These are phyloP conservation scores for Venturia pyrina DNA, from an alignment of 2,329 filamentous ascomycete genomes.

Conservation along the genomic window DNA sequence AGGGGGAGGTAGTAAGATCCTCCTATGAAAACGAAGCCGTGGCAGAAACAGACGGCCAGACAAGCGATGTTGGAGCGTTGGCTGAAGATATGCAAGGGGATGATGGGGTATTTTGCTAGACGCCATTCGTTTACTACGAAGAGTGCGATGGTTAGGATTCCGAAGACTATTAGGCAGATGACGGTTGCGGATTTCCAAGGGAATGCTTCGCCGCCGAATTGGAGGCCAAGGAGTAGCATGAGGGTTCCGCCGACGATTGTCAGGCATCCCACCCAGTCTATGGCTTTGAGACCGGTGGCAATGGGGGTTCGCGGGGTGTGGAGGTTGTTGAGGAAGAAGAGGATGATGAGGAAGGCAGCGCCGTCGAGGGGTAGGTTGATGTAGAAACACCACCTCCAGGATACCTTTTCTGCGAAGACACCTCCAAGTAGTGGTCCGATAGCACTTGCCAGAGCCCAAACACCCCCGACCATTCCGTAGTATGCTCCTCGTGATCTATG, in stretches of 20 bases:
- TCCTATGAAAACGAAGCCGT: conserved; percentile 69
- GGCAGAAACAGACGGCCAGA: conserved; percentile 57
- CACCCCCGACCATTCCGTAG: conserved; percentile 54
- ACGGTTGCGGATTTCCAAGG: conserved; percentile 69
- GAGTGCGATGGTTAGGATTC: conserved; percentile 48
- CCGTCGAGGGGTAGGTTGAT: conserved; percentile 58
- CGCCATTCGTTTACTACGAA: conserved; percentile 68
- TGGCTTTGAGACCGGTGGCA: conserved; percentile 49
- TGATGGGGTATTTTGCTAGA: conserved; percentile 65
- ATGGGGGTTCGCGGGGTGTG: conserved; percentile 56
- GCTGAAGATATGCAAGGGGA: conserved; percentile 63
- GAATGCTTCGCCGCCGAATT: conserved; percentile 67
- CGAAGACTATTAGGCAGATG: conserved; percentile 69
- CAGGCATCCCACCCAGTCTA: conserved; percentile 56
- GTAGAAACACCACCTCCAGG: conserved; percentile 57
- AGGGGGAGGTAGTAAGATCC: conserved; percentile 72
- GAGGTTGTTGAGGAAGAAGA: conserved; percentile 52
- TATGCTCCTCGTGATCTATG: conserved; percentile 45
- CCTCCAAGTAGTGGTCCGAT: conserved; percentile 61
- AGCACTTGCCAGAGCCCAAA: conserved; percentile 56
- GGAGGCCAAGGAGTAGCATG: conserved; percentile 78
- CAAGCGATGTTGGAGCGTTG: conserved; percentile 55
- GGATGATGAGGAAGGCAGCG: conserved; percentile 46
- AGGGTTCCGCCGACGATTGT: conserved; percentile 66
- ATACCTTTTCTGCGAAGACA: conserved; percentile 51